phyloP scores from a whole-genome alignment of 305 asterid species.

The Plantago rigida region DNA sequence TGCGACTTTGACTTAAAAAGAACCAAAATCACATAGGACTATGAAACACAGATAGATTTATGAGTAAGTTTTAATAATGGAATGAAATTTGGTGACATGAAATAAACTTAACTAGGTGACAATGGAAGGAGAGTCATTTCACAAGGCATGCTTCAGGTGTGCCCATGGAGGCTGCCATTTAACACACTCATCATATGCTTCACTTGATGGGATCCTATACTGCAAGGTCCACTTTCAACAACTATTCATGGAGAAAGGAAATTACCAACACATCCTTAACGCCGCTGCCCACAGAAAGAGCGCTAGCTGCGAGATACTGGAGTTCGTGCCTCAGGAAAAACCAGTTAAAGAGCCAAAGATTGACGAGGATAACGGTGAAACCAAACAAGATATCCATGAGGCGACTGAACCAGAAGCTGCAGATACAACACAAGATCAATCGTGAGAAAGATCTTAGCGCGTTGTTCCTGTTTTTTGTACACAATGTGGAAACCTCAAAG shows the following conservation, averaged over 20 bases:
- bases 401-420: no score
- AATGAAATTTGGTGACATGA: background rate
- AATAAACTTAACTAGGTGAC: conserved; percentile 29
- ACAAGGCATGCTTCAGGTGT: conserved; percentile 61
- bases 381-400: no score
- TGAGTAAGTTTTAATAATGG: no score
- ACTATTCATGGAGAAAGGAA: conserved; percentile 63
- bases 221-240: conserved; percentile 56
- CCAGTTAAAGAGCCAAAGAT: no score
- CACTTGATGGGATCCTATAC: conserved; percentile 49
- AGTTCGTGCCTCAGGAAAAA: no score
- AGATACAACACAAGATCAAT: no score
- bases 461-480: no score
- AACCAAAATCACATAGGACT: no score
- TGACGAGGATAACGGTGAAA: no score
- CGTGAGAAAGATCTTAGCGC: no score
- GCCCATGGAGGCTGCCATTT: conserved; percentile 59
- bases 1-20: no score
- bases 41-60: background rate
- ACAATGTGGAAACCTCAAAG: conserved; percentile 7
- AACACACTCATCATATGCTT: conserved; percentile 55
- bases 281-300: conserved; percentile 41
- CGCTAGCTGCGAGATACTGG: conserved; percentile 18
- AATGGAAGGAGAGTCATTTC: conserved; percentile 59
- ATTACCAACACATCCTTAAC: conserved; percentile 44